Evolutionary conservation across 2,329 filamentous ascomycete species (phyloP).

Genomic region (Fusarium irregulare): DNA sequence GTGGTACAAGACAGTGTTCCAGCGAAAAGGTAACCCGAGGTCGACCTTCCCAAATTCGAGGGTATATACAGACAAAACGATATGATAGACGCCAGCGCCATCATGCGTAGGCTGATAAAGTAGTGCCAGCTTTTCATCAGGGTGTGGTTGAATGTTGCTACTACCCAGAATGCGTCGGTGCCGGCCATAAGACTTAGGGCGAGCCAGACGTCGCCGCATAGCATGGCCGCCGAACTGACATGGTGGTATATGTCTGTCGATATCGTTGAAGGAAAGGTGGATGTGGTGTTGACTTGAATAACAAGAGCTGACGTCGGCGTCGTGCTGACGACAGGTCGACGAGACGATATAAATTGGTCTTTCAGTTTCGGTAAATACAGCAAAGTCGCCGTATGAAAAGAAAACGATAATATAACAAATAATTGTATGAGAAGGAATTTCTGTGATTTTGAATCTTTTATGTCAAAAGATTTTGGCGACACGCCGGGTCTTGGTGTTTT

Average conservation of each 20-base stretch:
- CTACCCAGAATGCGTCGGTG: neutral
- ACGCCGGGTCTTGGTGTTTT: neutral
- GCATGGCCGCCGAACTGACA: fast-evolving
- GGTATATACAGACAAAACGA: neutral
- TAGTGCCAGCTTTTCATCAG: conserved; percentile 3
- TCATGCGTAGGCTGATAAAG: neutral
- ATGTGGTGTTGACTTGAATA: neutral
- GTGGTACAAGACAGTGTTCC: neutral
- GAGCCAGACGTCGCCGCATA: neutral
- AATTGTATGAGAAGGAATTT: neutral
- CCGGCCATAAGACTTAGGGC: neutral
- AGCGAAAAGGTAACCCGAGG: neutral
- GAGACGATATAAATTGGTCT: fast-evolving
- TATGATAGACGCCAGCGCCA: neutral
- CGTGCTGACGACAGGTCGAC: fast-evolving
- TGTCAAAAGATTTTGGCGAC: neutral
- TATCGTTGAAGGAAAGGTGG: fast-evolving
- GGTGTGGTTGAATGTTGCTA: neutral
- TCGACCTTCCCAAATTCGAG: neutral
- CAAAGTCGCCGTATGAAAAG: neutral
- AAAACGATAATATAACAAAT: fast-evolving
- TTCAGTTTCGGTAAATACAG: neutral
- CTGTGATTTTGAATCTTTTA: neutral
- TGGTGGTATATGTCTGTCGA: fast-evolving
- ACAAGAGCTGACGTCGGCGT: neutral